Conservation (phyloP, 768 basidiomycete genomes). For the Russula compacta region DNA sequence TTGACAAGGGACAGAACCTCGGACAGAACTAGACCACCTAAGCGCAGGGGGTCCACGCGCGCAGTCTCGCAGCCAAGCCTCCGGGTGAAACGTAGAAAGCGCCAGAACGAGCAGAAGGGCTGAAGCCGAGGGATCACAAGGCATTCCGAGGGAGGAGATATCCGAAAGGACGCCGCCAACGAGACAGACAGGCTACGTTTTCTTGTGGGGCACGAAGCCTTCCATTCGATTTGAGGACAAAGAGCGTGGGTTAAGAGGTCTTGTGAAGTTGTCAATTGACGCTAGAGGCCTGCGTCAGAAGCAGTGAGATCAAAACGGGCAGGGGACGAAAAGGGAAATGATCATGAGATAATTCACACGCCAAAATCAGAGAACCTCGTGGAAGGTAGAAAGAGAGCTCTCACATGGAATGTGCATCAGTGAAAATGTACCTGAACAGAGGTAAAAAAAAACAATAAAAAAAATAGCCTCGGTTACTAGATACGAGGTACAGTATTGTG, state of each 20-base stretch:
- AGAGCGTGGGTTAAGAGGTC: slow-evolving; percentile 17
- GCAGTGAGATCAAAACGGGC: slow-evolving; percentile 1
- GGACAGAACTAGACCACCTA: neutral
- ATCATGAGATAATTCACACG: slow-evolving; percentile 3
- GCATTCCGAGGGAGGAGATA: neutral
- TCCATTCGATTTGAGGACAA: slow-evolving; percentile 20
- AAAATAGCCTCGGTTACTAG: neutral
- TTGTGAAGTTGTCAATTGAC: slow-evolving; percentile 7
- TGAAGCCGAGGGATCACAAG: neutral
- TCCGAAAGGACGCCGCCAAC: slow-evolving; percentile 2
- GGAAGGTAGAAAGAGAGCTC: neutral
- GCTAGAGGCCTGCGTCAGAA: slow-evolving; percentile 15
- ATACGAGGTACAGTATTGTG: neutral
- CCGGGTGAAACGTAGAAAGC: slow-evolving; percentile 10
- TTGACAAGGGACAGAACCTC: neutral
- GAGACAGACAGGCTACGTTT: neutral
- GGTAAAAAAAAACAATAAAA: neutral
- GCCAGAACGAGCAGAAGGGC: neutral
- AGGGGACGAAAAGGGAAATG: slow-evolving; percentile 8
- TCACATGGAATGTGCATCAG: neutral
- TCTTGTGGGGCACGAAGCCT: slow-evolving; percentile 2
- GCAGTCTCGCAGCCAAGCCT: slow-evolving; percentile 11
- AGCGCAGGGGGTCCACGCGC: neutral
- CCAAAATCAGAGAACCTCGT: slow-evolving; percentile 6
- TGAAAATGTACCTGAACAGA: neutral